A percentile compares a stretch with the other conserved stretches of the same genome.
phyloP scores from a whole-genome alignment of 202 grass and related monocot genomes.

The Setaria viridis region DNA sequence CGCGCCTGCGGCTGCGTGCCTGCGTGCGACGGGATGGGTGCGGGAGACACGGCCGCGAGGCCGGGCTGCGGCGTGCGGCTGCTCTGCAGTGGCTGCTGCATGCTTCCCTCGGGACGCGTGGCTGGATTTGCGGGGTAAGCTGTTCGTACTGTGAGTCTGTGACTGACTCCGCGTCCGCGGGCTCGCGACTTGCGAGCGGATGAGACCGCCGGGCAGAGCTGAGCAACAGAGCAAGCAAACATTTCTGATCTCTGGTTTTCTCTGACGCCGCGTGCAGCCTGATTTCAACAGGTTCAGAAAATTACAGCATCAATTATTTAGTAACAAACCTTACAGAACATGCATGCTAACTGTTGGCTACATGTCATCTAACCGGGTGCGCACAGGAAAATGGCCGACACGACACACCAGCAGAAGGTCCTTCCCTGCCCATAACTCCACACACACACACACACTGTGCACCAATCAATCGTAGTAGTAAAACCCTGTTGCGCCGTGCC shows the following conservation, averaged over 20 bases:
- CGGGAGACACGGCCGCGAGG: slow-evolving; percentile 46
- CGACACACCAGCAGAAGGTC: neutral
- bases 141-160: slow-evolving; percentile 3
- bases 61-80: slow-evolving; percentile 21
- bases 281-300: neutral
- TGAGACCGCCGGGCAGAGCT: neutral
- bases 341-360: too few relatives aligned
- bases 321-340: neutral
- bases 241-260: neutral
- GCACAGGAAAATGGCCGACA: neutral
- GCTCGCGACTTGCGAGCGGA: too few relatives aligned
- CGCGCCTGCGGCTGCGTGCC: neutral
- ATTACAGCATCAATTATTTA: too few relatives aligned
- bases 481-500: neutral
- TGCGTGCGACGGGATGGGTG: neutral
- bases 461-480: neutral
- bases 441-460: neutral
- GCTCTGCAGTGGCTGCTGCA: neutral
- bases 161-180: neutral
- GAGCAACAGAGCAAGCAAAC: neutral
- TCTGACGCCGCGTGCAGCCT: neutral
- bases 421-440: neutral
- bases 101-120: neutral
- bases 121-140: slow-evolving; percentile 18
- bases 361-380: too few relatives aligned